phyloP scores from a whole-genome alignment of 2,329 filamentous ascomycete genomes.

The Colletotrichum plurivorum region DNA sequence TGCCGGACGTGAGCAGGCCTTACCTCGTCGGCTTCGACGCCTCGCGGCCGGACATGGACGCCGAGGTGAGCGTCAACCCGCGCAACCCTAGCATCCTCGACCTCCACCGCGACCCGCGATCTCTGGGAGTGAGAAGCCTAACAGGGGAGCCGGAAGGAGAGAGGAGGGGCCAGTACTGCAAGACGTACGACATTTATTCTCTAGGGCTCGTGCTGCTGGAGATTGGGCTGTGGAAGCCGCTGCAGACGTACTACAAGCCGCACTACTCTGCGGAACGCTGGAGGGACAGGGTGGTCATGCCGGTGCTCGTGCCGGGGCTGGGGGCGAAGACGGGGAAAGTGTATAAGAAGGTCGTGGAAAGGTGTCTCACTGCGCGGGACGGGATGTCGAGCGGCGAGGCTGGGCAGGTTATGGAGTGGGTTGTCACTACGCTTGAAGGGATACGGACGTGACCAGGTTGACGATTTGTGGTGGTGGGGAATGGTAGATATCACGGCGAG shows the following conservation, averaged over 20 bases:
- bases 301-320: slow-evolving; percentile 56
- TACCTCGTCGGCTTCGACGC: slow-evolving; percentile 69
- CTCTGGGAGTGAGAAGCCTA: slow-evolving; percentile 52
- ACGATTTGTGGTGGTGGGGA: too few relatives aligned
- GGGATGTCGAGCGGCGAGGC: slow-evolving; percentile 55
- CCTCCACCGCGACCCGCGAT: slow-evolving; percentile 63
- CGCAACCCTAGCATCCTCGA: slow-evolving; percentile 58
- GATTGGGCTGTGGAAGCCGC: slow-evolving; percentile 63
- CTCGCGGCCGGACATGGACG: slow-evolving; percentile 62
- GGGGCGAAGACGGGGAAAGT: slow-evolving; percentile 57
- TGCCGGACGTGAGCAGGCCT: slow-evolving; percentile 58
- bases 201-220: slow-evolving; percentile 66
- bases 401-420: slow-evolving; percentile 57
- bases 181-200: slow-evolving; percentile 67
- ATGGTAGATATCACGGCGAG: too few relatives aligned
- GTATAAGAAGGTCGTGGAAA: slow-evolving; percentile 58
- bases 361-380: slow-evolving; percentile 55
- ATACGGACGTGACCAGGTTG: slow-evolving; percentile 47
- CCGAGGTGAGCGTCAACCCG: slow-evolving; percentile 63
- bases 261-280: slow-evolving; percentile 59
- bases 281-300: slow-evolving; percentile 57
- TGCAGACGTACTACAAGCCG: slow-evolving; percentile 57
- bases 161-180: slow-evolving; percentile 53
- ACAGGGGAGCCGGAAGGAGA: too few relatives aligned
- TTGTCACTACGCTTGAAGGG: slow-evolving; percentile 57